These are phyloP conservation scores for Cryptosporidium andersoni DNA, from an alignment of 169 alveolate species.

Conservation along the genomic window DNA sequence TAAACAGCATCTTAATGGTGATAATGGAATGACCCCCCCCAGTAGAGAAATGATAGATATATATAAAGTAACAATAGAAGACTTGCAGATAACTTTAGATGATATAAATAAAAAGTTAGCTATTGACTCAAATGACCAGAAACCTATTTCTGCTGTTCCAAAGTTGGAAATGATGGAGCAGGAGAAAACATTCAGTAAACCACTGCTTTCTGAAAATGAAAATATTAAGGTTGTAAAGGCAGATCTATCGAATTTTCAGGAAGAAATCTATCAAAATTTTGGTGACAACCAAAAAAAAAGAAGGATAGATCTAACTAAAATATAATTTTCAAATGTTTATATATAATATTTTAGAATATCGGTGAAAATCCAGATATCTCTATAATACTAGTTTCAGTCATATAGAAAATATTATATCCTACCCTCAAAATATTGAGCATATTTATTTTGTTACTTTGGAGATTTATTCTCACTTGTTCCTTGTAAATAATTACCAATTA, in stretches of 20 bases:
- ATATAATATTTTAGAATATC: too few relatives aligned
- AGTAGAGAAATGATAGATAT: slow-evolving; percentile 33
- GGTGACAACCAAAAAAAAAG: slow-evolving; percentile 56
- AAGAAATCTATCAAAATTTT: slow-evolving; percentile 7
- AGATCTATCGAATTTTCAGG: neutral
- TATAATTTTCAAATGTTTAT: neutral
- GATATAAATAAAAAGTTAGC: slow-evolving; percentile 45
- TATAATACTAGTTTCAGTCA: too few relatives aligned
- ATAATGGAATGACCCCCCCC: slow-evolving; percentile 41
- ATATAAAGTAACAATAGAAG: slow-evolving; percentile 54
- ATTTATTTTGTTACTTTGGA: neutral
- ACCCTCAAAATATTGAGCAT: too few relatives aligned
- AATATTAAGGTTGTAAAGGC: slow-evolving; percentile 58
- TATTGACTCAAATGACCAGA: slow-evolving; percentile 36
- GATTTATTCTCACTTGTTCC: neutral
- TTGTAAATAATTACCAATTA: neutral
- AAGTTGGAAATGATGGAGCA: slow-evolving; percentile 49
- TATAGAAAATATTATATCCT: too few relatives aligned
- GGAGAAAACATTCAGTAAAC: slow-evolving; percentile 34
- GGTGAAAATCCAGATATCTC: too few relatives aligned
- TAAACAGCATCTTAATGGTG: slow-evolving; percentile 35
- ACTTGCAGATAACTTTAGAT: slow-evolving; percentile 60
- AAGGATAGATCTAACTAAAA: slow-evolving; percentile 53
- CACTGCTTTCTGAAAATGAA: slow-evolving; percentile 47
- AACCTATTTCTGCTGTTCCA: slow-evolving; percentile 56